Evolutionary conservation across 345 rosid genomes (phyloP), one percentile per base, ranked within the genome.

Genomic region (Eucalyptus sp.): DNA sequence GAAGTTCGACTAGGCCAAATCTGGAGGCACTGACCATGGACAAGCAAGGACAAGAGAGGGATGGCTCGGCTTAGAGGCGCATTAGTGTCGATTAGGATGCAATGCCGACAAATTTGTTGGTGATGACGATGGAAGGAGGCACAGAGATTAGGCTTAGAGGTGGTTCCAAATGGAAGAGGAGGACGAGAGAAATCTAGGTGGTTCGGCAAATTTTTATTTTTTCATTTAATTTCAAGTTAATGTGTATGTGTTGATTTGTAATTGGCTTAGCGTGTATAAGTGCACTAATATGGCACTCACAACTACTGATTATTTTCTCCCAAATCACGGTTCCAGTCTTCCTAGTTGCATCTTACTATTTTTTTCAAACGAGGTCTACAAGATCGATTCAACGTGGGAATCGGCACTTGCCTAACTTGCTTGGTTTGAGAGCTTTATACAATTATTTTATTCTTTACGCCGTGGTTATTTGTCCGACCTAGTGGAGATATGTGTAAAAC

Each of bases 121-220:
- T 17, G 25, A 18, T 5, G 46, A 71, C 13, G 8, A 33, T 5
- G 46, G 22, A 37, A 33, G 13, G 81, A 71, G 81, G 46, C 1
- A 0, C 2, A 8, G 46, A 71, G 25, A 17, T 71, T 33, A 37
- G 44, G 81, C 81, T 71, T 18, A 1, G 25, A 71, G 46, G 25
- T 17, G 81, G 44, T 18, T 71, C 46, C 25, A 37, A 9, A 18
- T 71, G 13, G 13, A 16, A 33, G 7, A 71, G 44, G 27, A 18
- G 81, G 46, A 33, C 2, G 25, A 9, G 81, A 71, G 7, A 33
- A 10, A 37, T 71, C 13, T 71, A 33, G 46, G 46, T 17, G 81
- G 7, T 37, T 9, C 1, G 7, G 44, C 12, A 33, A 9, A 5
- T 17, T 33, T 33, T 18, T 5, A 8, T 1, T 0, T 68, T 68